These are phyloP conservation scores for Backusella mclennaniae DNA, from an alignment of 192 early-diverging fungal genomes.

Conservation along the genomic window DNA sequence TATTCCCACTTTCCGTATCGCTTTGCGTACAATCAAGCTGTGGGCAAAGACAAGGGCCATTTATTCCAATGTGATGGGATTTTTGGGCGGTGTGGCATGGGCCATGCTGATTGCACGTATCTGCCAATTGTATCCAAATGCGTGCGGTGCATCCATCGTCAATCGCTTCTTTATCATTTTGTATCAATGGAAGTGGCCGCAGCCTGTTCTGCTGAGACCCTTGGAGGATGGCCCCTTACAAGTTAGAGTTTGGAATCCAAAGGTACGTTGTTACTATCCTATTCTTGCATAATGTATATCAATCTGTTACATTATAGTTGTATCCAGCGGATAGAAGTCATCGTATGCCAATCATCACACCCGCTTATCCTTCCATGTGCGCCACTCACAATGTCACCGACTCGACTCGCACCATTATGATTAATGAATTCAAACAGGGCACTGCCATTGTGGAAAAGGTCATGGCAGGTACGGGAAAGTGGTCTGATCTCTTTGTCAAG, in stretches of 20 bases:
- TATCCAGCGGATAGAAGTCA: constrained; percentile 80
- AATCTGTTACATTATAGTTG: constrained; percentile 24
- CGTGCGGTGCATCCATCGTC: constrained; percentile 84
- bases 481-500: constrained; percentile 88
- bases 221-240: constrained; percentile 87
- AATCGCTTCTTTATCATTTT: constrained; percentile 88
- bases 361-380: constrained; percentile 98
- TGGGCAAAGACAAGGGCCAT: constrained; percentile 94
- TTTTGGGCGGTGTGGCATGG: constrained; percentile 98
- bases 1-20: constrained; percentile 84
- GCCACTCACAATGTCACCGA: constrained; percentile 94
- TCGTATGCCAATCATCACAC: constrained; percentile 98
- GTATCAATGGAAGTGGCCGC: constrained; percentile 91
- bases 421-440: constrained; percentile 81
- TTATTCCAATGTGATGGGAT: constrained; percentile 97
- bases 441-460: constrained; percentile 74
- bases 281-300: no score
- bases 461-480: constrained; percentile 69
- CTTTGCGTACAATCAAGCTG: constrained; percentile 90
- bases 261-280: constrained; percentile 25
- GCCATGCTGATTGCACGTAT: constrained; percentile 95
- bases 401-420: constrained; percentile 83
- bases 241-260: constrained; percentile 95
- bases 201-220: constrained; percentile 83
- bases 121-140: constrained; percentile 96